These are phyloP conservation scores for Pisolithus orientalis DNA, from an alignment of 768 basidiomycete genomes.

Conservation along the genomic window DNA sequence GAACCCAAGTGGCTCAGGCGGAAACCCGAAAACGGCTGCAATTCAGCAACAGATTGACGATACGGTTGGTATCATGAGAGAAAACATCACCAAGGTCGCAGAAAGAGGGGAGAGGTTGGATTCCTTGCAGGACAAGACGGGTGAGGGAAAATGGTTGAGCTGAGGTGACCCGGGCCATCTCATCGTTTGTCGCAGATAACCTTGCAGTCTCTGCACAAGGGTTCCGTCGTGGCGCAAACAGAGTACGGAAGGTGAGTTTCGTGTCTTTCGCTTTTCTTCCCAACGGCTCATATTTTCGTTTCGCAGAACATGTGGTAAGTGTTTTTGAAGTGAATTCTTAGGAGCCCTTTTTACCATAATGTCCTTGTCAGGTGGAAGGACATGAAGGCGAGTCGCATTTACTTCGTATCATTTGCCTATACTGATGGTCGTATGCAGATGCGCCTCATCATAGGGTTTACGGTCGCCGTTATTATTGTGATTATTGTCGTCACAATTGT, in stretches of 20 bases:
- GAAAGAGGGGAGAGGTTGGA: slow-evolving; percentile 94
- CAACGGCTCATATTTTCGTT: slow-evolving; percentile 7
- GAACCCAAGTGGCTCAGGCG: slow-evolving; percentile 43
- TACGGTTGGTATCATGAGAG: slow-evolving; percentile 96
- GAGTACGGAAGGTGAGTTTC: slow-evolving; percentile 80
- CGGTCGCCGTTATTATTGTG: slow-evolving; percentile 83
- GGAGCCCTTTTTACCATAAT: slow-evolving; percentile 4
- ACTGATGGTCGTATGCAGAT: slow-evolving; percentile 46
- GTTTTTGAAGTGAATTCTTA: neutral
- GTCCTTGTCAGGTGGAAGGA: slow-evolving; percentile 79
- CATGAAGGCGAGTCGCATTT: slow-evolving; percentile 65
- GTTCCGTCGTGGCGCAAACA: slow-evolving; percentile 94
- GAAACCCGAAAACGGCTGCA: slow-evolving; percentile 83
- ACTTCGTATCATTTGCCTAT: slow-evolving; percentile 1
- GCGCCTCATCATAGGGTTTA: slow-evolving; percentile 93
- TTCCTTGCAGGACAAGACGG: slow-evolving; percentile 95
- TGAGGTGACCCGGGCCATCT: neutral
- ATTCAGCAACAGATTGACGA: slow-evolving; percentile 98
- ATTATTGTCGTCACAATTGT: slow-evolving; percentile 96
- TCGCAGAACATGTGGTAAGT: slow-evolving; percentile 86
- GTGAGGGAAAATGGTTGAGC: slow-evolving; percentile 41
- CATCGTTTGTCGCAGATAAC: slow-evolving; percentile 55
- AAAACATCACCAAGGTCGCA: slow-evolving; percentile 94
- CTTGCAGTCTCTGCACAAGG: slow-evolving; percentile 98
- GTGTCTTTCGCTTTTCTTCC: slow-evolving; percentile 20